phyloP scores from a whole-genome alignment of 352 stramenopile genomes.

The Globisporangium cederbergense region DNA sequence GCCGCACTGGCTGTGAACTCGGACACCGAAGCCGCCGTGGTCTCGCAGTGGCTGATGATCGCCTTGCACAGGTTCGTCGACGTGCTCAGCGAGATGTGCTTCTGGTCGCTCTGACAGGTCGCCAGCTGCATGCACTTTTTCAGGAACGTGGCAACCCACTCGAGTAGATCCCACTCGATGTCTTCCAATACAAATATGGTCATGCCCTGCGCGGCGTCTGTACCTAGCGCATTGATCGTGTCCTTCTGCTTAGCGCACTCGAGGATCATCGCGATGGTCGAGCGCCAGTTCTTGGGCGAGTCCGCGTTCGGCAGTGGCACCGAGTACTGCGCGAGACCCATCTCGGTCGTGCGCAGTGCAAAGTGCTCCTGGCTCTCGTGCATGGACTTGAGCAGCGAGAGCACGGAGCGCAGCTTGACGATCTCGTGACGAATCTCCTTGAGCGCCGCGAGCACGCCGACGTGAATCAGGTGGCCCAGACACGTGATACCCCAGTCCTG shows the following conservation, averaged over 20 bases:
- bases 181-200: slow-evolving; percentile 74
- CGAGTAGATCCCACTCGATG: slow-evolving; percentile 75
- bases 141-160: slow-evolving; percentile 69
- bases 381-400: slow-evolving; percentile 67
- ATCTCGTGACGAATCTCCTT: slow-evolving; percentile 74
- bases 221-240: slow-evolving; percentile 66
- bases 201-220: slow-evolving; percentile 62
- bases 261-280: slow-evolving; percentile 73
- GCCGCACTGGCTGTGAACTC: slow-evolving; percentile 50
- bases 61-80: slow-evolving; percentile 80
- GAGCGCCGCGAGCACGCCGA: slow-evolving; percentile 54
- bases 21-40: slow-evolving; percentile 51
- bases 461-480: slow-evolving; percentile 69
- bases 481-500: slow-evolving; percentile 75
- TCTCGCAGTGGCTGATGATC: slow-evolving; percentile 74
- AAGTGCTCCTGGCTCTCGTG: slow-evolving; percentile 77
- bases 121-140: slow-evolving; percentile 79
- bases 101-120: slow-evolving; percentile 73
- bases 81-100: slow-evolving; percentile 77
- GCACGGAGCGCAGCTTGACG: slow-evolving; percentile 69
- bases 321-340: slow-evolving; percentile 52
- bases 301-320: slow-evolving; percentile 66
- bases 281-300: slow-evolving; percentile 65
- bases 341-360: slow-evolving; percentile 58
- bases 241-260: slow-evolving; percentile 76